Percentiles rank a stretch among this genome's conserved stretches.
These are phyloP conservation scores for Diplodia seriata DNA, from an alignment of 2,329 filamentous ascomycete species.

Conservation along the genomic window DNA sequence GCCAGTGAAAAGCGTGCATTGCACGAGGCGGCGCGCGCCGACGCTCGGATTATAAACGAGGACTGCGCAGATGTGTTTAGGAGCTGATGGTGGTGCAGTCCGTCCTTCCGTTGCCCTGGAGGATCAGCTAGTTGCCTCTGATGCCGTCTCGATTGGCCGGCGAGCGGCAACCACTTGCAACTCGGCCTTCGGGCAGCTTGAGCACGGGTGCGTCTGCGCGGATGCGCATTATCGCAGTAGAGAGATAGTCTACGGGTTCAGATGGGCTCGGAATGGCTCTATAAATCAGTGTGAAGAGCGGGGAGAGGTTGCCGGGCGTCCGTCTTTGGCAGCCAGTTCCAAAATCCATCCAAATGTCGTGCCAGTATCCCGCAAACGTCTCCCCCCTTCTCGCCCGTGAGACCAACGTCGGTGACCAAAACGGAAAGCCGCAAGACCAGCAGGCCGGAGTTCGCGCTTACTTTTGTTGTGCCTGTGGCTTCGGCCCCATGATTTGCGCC, in stretches of 20 bases:
- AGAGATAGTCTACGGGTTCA: no score
- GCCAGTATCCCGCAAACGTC: neutral
- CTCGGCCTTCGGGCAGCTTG: neutral
- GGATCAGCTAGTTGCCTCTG: neutral
- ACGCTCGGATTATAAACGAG: neutral
- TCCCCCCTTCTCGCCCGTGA: neutral
- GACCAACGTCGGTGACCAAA: neutral
- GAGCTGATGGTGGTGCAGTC: neutral
- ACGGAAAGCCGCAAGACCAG: constrained; percentile 1
- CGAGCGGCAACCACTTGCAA: constrained; percentile 1
- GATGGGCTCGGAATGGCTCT: neutral
- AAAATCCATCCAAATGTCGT: neutral
- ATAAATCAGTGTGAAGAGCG: neutral
- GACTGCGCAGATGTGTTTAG: neutral
- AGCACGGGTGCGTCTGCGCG: neutral
- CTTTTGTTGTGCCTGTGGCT: neutral
- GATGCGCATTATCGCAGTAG: neutral
- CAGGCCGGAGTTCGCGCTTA: neutral
- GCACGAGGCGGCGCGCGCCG: neutral
- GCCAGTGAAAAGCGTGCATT: neutral
- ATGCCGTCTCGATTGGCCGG: neutral
- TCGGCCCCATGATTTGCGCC: constrained; percentile 6
- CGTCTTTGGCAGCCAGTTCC: neutral
- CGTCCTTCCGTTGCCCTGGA: neutral
- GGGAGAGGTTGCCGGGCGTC: no score